Evolutionary conservation across 495 filamentous ascomycete species (phyloP).

Genomic region (Aspergillus panamensis): DNA sequence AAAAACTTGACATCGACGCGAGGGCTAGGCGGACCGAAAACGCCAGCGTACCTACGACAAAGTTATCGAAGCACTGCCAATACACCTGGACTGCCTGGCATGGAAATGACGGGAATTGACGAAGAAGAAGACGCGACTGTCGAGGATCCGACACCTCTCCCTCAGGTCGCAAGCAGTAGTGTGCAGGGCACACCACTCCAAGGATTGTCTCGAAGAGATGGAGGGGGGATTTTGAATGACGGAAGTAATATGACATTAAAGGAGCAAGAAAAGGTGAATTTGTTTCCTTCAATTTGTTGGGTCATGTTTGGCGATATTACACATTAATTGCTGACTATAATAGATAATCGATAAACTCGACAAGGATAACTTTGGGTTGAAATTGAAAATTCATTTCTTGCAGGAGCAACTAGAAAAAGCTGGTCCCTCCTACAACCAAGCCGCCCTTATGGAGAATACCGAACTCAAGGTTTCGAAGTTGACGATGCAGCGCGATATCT

Average conservation of each 20-base stretch:
- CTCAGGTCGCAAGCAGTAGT: constrained; percentile 73
- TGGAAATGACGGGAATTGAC: constrained; percentile 63
- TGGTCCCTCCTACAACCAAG: constrained; percentile 82
- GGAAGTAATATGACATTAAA: constrained; percentile 82
- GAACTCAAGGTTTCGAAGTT: constrained; percentile 89
- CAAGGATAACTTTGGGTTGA: constrained; percentile 93
- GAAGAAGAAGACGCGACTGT: constrained; percentile 59
- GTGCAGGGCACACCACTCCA: constrained; percentile 75
- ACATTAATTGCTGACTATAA: constrained; percentile 17
- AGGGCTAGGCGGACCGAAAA: constrained; percentile 55
- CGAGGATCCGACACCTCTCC: constrained; percentile 60
- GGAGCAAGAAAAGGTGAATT: constrained; percentile 82
- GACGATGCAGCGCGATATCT: constrained; percentile 81
- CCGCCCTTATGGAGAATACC: constrained; percentile 87
- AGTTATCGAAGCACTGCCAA: constrained; percentile 59
- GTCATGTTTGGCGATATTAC: neutral
- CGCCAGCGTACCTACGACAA: constrained; percentile 63
- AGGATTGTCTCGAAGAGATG: constrained; percentile 55
- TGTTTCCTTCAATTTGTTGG: neutral
- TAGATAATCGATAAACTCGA: constrained; percentile 88
- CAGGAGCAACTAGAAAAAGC: constrained; percentile 81
- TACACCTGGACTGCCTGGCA: constrained; percentile 58
- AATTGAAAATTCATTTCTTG: constrained; percentile 94
- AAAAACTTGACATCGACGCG: constrained; percentile 49
- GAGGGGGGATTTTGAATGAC: constrained; percentile 61